Conservation (phyloP, 371 early-diverging fungal genomes). For the Mucor velutinosus region DNA sequence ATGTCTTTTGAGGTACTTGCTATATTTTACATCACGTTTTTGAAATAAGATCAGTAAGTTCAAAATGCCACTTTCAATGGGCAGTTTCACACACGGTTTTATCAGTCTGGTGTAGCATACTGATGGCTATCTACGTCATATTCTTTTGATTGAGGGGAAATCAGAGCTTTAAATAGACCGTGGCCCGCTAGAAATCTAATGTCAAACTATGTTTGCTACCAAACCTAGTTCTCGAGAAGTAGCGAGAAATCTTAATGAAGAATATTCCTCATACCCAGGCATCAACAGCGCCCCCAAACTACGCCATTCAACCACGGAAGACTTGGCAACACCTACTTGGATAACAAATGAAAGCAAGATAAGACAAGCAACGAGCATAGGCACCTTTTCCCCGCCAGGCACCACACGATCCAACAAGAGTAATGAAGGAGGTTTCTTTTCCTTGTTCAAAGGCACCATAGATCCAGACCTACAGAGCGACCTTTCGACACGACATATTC, state of each 20-base stretch:
- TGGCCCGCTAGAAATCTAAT: no score
- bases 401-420: neutral
- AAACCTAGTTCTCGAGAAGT: conserved; percentile 12
- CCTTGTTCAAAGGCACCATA: neutral
- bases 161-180: no score
- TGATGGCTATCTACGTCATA: no score
- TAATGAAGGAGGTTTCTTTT: neutral
- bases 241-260: neutral
- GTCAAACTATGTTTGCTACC: conserved; percentile 1
- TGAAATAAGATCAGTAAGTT: no score
- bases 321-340: neutral
- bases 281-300: conserved; percentile 7
- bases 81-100: no score
- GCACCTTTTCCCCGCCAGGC: neutral
- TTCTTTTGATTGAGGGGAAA: no score
- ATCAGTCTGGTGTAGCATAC: no score
- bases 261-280: neutral
- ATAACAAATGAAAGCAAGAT: neutral
- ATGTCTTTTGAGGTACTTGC: no score
- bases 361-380: neutral
- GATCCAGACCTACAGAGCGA: conserved; percentile 15
- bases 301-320: conserved; percentile 1
- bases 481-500: conserved; percentile 31
- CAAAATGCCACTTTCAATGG: no score
- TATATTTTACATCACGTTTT: no score